phyloP scores from a whole-genome alignment of 805 yeast species.

The Teunomyces atbi region DNA sequence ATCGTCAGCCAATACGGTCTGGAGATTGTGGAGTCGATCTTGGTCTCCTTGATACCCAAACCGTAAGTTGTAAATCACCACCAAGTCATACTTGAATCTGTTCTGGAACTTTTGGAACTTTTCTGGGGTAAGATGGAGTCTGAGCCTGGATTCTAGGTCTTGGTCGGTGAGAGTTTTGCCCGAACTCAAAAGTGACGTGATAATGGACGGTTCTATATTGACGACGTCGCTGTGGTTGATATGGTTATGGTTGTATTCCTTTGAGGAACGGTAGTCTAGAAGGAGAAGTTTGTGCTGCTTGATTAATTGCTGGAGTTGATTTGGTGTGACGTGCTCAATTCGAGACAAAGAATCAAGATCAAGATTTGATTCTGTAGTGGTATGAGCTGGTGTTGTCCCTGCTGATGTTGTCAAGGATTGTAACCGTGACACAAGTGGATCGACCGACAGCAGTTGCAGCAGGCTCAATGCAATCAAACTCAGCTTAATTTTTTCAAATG shows the following conservation, averaged over 20 bases:
- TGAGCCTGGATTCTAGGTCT: constrained; percentile 65
- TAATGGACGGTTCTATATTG: constrained; percentile 65
- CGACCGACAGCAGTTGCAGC: constrained; percentile 6
- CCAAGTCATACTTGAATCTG: constrained; percentile 55
- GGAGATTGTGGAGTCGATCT: constrained; percentile 35
- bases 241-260: constrained; percentile 61
- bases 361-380: background rate
- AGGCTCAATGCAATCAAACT: background rate
- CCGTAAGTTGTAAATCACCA: constrained; percentile 62
- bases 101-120: constrained; percentile 55
- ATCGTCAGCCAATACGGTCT: constrained; percentile 32
- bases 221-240: constrained; percentile 57
- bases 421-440: constrained; percentile 27
- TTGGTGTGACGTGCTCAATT: constrained; percentile 18
- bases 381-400: background rate
- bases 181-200: constrained; percentile 24
- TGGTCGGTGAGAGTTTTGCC: constrained; percentile 47
- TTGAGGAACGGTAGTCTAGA: constrained; percentile 67
- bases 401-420: constrained; percentile 14
- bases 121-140: constrained; percentile 51
- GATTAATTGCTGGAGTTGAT: constrained; percentile 15
- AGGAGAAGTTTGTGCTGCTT: constrained; percentile 41
- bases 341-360: background rate
- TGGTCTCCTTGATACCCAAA: constrained; percentile 28
- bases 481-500: constrained; percentile 7